These are phyloP conservation scores for Trematosphaeria pertusa DNA, from an alignment of 2,329 filamentous ascomycete species.

Conservation along the genomic window DNA sequence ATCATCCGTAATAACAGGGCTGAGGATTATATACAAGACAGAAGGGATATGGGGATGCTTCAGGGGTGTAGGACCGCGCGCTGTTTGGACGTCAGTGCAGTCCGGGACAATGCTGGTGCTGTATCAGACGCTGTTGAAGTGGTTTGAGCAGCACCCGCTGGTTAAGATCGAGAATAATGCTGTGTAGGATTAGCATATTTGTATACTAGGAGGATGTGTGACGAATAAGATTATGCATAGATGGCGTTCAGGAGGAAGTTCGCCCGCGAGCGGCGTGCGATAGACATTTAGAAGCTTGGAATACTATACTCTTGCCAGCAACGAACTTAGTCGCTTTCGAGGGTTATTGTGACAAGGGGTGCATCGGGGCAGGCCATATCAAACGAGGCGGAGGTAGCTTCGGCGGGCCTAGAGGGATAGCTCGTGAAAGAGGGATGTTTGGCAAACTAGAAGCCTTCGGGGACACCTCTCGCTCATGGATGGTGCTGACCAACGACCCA, in stretches of 20 bases:
- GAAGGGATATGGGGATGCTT: slow-evolving; percentile 93
- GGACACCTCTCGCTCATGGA: too few relatives aligned
- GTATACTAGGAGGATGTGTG: slow-evolving; percentile 3
- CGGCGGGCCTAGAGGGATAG: too few relatives aligned
- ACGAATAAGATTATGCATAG: slow-evolving; percentile 4
- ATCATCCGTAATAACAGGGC: slow-evolving; percentile 83
- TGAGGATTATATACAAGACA: slow-evolving; percentile 86
- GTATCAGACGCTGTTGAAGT: slow-evolving; percentile 85
- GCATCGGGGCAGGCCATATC: too few relatives aligned
- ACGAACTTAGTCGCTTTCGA: too few relatives aligned
- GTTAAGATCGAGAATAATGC: slow-evolving; percentile 26
- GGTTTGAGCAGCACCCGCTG: slow-evolving; percentile 68
- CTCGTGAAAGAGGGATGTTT: too few relatives aligned
- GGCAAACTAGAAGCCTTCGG: too few relatives aligned
- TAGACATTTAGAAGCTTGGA: slow-evolving; percentile 4
- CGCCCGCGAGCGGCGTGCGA: background rate
- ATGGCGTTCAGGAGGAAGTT: background rate
- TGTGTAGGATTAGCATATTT: slow-evolving; percentile 1
- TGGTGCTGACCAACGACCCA: too few relatives aligned
- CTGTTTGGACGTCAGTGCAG: slow-evolving; percentile 97
- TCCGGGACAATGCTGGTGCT: slow-evolving; percentile 95
- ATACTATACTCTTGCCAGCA: slow-evolving; percentile 3
- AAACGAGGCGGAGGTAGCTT: too few relatives aligned
- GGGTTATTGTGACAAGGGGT: too few relatives aligned
- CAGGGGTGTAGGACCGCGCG: slow-evolving; percentile 88